Evolutionary conservation across 805 yeast species (phyloP).

Genomic region (Maudiozyma saulgeensis): DNA sequence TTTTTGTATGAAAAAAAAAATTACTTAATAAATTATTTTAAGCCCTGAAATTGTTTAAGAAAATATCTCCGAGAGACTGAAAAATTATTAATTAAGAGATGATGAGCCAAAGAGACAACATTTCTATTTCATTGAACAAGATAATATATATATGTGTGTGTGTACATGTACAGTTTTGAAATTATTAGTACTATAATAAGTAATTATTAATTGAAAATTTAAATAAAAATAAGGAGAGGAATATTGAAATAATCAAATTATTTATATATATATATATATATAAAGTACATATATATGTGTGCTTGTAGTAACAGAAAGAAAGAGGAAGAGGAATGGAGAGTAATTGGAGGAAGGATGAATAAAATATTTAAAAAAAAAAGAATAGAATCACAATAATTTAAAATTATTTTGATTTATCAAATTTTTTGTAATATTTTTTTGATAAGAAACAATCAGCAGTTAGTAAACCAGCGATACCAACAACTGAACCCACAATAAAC

Average conservation of each 20-base stretch:
- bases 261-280: background rate
- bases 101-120: too few relatives aligned
- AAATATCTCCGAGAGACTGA: too few relatives aligned
- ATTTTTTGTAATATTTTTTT: slow-evolving; percentile 45
- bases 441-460: slow-evolving; percentile 47
- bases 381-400: too few relatives aligned
- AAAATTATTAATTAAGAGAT: too few relatives aligned
- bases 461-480: slow-evolving; percentile 45
- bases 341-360: background rate
- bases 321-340: background rate
- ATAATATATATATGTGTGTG: too few relatives aligned
- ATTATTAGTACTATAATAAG: too few relatives aligned
- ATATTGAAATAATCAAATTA: background rate
- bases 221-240: background rate
- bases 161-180: too few relatives aligned
- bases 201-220: too few relatives aligned
- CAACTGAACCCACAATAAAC: slow-evolving; percentile 41
- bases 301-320: background rate
- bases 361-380: background rate
- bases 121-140: too few relatives aligned
- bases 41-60: too few relatives aligned
- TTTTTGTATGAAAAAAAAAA: too few relatives aligned
- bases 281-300: background rate
- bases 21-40: too few relatives aligned
- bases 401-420: slow-evolving; percentile 32